Base-by-base conservation (phyloP, 768 basidiomycete species). In the Crepidotus variabilis region DNA sequence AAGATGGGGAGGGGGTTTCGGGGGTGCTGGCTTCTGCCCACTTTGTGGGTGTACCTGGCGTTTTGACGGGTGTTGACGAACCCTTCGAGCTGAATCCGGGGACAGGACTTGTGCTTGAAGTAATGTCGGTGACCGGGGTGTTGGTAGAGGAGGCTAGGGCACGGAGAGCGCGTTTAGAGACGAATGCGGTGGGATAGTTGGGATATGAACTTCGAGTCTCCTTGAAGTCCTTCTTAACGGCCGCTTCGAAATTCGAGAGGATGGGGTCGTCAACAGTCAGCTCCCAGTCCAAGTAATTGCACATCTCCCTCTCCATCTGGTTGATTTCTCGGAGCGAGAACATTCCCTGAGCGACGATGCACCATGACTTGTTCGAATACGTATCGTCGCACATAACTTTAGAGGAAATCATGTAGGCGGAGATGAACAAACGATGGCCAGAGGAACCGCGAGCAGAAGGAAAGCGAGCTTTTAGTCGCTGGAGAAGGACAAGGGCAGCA, bases 331-430 rank as follows among this genome's bases (percentile, higher is more conserved):
- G 81, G 6, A 95, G 74, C 2, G 77, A 79, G 64, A 94, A 95
- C 83, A 93, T 87, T 24, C 84, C 86, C 69, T 94, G 91, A 0
- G 90, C 92, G 39, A 95, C 93, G 47, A 94, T 88, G 5, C 84
- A 83, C 93, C 93, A 95, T 0, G 88, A 90, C 67, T 93, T 92
- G 80, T 94, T 94, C 16, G 89, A 92, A 69, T 94, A 95, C 0
- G 92, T 94, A 64, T 94, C 93, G 75, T 95, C 93, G 72, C 92
- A 94, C 50, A 93, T 88, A n/a, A 94, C 88, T 66, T 93, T 93
- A 9, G 86, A 88, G 2, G 90, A 85, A 65, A 94, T 91, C 92
- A 95, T 95, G 70, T 93, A 92, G 0, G 92, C 92, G 1, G 91
- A 92, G 47, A 95, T 90, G 73, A 94, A 94, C 13, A 97, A 74